Evolutionary conservation across 805 yeast genomes (phyloP), one percentile per base, ranked within the genome.

Genomic region (Diddensiella transvaalensis): DNA sequence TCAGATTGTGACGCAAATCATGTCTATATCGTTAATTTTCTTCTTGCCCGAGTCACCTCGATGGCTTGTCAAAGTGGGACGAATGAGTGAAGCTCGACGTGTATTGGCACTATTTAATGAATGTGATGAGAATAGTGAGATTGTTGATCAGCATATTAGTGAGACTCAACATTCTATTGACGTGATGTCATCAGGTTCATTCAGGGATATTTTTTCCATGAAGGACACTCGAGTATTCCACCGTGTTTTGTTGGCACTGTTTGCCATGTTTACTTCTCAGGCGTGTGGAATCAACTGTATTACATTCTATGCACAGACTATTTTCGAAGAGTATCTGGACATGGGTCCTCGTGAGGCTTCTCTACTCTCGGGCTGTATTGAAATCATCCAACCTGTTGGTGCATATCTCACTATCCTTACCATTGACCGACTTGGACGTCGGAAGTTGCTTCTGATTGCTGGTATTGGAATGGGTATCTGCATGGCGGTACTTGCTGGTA

Each of bases 1-100:
- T 24, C 57, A 53, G 29, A 41, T 51, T 11, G 44, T 46, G 19
- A 51, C 38, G 41, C 43, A 51, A n/a, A 4, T 52, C 47, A 61
- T 84, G 80, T 83, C 40, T 22, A 70, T 26, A 30, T 68, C 71
- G 24, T 46, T 46, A 18, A 41, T 51, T 13, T 61, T 78, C 40
- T 74, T 78, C 32, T 66, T 87, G 17, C 96, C 96, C 0, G 96
- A 88, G 63, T 78, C 87, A 38, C 96, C 96, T 0, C 72, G 96
- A 50, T 88, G 74, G 65, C 82, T 76, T 59, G 87, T 87, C 6
- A 78, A 78, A 59, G 78, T 80, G 54, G 82, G 83, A 63, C 72
- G 82, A 46, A 61, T 84, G 21, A 83, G 79, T 42, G 78, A 75
- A 41, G 96, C 96, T 3, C 24, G 36, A 26, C 43, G 44, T 3